Evolutionary conservation across 169 alveolate species (phyloP).

Genomic region (Plasmodium relictum): DNA sequence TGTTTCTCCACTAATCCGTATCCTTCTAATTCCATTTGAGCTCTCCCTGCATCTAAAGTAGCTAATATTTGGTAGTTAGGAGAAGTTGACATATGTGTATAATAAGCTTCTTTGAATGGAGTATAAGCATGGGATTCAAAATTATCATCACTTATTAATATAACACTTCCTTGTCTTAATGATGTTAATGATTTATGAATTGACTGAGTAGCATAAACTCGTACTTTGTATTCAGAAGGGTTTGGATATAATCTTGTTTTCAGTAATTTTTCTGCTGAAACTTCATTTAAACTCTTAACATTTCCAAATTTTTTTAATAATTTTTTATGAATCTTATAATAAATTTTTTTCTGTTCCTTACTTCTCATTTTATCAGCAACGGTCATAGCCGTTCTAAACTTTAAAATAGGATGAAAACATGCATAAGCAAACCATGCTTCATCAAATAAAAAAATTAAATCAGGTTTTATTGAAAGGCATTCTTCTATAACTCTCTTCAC

Average conservation of each 20-base stretch:
- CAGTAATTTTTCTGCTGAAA: conserved; percentile 42
- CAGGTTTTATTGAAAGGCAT: conserved; percentile 81
- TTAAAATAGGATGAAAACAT: conserved; percentile 81
- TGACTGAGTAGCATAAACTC: conserved; percentile 85
- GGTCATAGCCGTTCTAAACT: conserved; percentile 81
- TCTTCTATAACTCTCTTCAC: conserved; percentile 82
- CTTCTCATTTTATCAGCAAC: conserved; percentile 80
- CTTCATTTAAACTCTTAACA: conserved; percentile 70
- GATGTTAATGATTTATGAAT: conserved; percentile 81
- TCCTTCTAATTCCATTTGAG: conserved; percentile 84
- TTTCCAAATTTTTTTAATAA: conserved; percentile 68
- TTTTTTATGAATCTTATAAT: conserved; percentile 61
- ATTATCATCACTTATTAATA: conserved; percentile 79
- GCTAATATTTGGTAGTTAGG: conserved; percentile 83
- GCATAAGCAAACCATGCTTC: conserved; percentile 87
- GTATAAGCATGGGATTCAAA: conserved; percentile 81
- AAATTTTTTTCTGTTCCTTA: conserved; percentile 72
- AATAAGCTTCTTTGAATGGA: conserved; percentile 82
- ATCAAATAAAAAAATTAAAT: conserved; percentile 80
- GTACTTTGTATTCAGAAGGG: conserved; percentile 75
- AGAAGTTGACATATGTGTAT: conserved; percentile 84
- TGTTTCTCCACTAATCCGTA: conserved; percentile 80
- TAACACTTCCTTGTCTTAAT: conserved; percentile 81
- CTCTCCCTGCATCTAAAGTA: conserved; percentile 82
- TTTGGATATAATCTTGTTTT: conserved; percentile 78